Conservation (phyloP, 345 rosid genomes). For the Hibiscus mutabilis region DNA sequence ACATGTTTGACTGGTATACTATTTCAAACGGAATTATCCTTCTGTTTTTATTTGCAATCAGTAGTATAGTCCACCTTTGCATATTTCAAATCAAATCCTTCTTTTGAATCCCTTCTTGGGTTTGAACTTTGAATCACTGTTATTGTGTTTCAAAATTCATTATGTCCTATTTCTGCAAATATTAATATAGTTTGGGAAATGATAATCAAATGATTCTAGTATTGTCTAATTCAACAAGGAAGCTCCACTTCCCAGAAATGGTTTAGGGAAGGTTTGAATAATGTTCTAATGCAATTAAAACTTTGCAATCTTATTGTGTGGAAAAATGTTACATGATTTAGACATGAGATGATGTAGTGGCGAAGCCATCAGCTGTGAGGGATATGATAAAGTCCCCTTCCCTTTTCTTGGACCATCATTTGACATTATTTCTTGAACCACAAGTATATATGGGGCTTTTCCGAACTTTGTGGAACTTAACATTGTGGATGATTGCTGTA, state of each 20-base stretch:
- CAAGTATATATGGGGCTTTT: not conserved
- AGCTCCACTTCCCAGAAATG: not conserved
- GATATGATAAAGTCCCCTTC: not conserved
- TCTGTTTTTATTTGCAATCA: conserved; percentile 4
- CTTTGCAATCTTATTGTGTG: not conserved
- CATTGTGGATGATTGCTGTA: not conserved
- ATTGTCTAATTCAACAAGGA: not conserved
- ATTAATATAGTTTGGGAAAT: not conserved
- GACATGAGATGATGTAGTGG: not conserved
- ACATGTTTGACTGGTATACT: not conserved
- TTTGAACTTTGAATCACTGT: not conserved
- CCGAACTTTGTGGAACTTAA: not conserved
- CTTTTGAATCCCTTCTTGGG: not conserved
- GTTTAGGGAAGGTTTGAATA: not conserved
- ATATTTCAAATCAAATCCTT: not conserved
- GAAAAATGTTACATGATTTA: not conserved
- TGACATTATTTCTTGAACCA: conserved; percentile 1
- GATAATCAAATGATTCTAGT: not conserved
- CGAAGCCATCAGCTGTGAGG: not conserved
- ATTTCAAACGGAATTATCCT: not conserved
- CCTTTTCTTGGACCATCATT: not conserved
- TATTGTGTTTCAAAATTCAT: not conserved
- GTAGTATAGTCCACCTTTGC: not conserved
- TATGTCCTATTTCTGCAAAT: not conserved
- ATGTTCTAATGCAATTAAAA: not conserved